Conservation (phyloP, 1,139 yeast genomes). For the Kluyveromyces sp. region DNA sequence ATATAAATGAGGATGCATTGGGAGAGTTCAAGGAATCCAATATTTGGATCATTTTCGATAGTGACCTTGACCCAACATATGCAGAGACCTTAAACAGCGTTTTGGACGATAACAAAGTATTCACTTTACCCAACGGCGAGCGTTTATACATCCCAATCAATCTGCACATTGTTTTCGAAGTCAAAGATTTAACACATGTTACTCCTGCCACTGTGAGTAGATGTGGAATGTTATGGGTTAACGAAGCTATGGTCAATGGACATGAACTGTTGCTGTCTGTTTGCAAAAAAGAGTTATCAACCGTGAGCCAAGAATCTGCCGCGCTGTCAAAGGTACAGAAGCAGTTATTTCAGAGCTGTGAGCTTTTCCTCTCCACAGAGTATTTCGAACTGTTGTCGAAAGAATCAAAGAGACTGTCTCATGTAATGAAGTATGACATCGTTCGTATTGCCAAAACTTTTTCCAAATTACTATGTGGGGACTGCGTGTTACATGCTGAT, state of each 20-base stretch:
- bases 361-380: background rate
- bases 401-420: slow-evolving; percentile 28
- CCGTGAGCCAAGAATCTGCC: background rate
- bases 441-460: slow-evolving; percentile 39
- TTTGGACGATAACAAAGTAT: slow-evolving; percentile 73
- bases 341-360: background rate
- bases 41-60: slow-evolving; percentile 84
- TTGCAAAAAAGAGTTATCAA: background rate
- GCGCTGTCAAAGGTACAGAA: background rate
- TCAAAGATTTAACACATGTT: slow-evolving; percentile 54
- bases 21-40: slow-evolving; percentile 49
- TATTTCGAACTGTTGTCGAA: background rate
- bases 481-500: slow-evolving; percentile 32
- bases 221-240: slow-evolving; percentile 85
- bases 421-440: slow-evolving; percentile 48
- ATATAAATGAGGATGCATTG: slow-evolving; percentile 47
- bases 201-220: slow-evolving; percentile 92
- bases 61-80: slow-evolving; percentile 94
- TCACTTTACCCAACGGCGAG: slow-evolving; percentile 89
- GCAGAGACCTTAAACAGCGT: slow-evolving; percentile 88
- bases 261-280: background rate
- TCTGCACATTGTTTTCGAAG: slow-evolving; percentile 69
- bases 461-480: slow-evolving; percentile 15
- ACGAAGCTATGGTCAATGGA: slow-evolving; percentile 31
- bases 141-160: slow-evolving; percentile 61